Percentiles rank a stretch among this genome's conserved stretches.
Evolutionary conservation across 2,329 filamentous ascomycete genomes (phyloP).

Genomic region (Penicillium nordicum): DNA sequence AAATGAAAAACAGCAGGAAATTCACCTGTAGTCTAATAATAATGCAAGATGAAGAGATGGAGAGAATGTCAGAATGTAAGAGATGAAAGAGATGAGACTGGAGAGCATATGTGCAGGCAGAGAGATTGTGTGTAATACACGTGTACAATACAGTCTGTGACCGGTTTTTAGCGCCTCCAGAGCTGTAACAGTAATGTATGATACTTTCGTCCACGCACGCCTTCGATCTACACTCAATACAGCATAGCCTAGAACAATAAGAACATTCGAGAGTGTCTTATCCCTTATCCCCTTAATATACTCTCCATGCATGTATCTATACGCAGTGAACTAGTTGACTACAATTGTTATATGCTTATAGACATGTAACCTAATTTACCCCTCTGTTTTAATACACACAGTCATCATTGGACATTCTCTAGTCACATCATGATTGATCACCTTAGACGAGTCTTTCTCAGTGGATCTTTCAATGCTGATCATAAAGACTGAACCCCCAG

Average conservation of each 20-base stretch:
- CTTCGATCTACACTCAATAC: background rate
- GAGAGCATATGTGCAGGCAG: background rate
- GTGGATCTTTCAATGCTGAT: background rate
- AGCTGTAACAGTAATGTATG: background rate
- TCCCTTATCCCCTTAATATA: background rate
- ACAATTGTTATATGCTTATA: background rate
- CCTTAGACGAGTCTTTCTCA: background rate
- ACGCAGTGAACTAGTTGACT: too few relatives aligned
- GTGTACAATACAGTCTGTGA: slow-evolving; percentile 11
- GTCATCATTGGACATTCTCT: background rate
- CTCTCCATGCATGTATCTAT: too few relatives aligned
- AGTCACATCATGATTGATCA: background rate
- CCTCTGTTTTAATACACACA: background rate
- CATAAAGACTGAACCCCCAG: background rate
- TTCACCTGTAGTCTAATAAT: background rate
- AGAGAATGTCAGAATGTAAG: slow-evolving; percentile 2
- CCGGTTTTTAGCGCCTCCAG: slow-evolving; percentile 1
- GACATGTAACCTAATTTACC: too few relatives aligned
- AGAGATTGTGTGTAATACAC: slow-evolving; percentile 19
- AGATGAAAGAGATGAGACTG: background rate
- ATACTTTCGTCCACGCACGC: slow-evolving; percentile 2
- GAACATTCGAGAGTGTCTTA: background rate
- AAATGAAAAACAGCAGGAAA: background rate
- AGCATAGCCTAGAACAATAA: background rate
- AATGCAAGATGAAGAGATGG: background rate